Conservation (phyloP, 2,329 filamentous ascomycete genomes). For the Beauveria sp. region DNA sequence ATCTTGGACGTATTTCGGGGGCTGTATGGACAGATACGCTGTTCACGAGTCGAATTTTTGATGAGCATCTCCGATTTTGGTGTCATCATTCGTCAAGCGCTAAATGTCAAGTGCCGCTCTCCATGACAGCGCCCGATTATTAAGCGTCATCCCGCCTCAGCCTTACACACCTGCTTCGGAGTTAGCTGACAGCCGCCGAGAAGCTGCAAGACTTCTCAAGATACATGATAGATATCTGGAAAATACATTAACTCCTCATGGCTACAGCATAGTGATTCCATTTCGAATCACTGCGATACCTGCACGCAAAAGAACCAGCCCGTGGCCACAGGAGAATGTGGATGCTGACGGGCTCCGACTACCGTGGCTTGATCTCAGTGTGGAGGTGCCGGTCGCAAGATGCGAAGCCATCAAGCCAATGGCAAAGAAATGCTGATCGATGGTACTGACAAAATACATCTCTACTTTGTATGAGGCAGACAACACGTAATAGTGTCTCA, state of each 20-base stretch:
- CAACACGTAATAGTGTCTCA: no score
- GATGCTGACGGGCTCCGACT: background rate
- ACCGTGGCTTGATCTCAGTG: background rate
- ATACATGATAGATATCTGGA: no score
- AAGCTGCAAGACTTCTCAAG: background rate
- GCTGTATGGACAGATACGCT: background rate
- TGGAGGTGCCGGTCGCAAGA: background rate
- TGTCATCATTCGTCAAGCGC: slow-evolving; percentile 1
- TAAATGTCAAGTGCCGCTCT: background rate
- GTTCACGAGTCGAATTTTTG: background rate
- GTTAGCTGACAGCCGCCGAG: background rate
- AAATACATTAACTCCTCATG: no score
- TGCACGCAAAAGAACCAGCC: background rate
- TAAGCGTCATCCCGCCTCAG: slow-evolving; percentile 1
- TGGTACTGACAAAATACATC: background rate
- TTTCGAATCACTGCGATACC: background rate
- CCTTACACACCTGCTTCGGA: background rate
- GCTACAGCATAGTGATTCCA: background rate
- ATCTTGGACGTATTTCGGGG: background rate
- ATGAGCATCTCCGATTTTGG: background rate
- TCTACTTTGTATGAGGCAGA: background rate
- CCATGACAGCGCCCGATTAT: background rate
- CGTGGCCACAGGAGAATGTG: background rate
- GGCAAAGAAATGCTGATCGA: background rate
- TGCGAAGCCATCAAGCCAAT: background rate